Percentiles rank a stretch among this genome's conserved stretches.
phyloP scores from a whole-genome alignment of 192 early-diverging fungal species.

The Kickxella alabastrina region DNA sequence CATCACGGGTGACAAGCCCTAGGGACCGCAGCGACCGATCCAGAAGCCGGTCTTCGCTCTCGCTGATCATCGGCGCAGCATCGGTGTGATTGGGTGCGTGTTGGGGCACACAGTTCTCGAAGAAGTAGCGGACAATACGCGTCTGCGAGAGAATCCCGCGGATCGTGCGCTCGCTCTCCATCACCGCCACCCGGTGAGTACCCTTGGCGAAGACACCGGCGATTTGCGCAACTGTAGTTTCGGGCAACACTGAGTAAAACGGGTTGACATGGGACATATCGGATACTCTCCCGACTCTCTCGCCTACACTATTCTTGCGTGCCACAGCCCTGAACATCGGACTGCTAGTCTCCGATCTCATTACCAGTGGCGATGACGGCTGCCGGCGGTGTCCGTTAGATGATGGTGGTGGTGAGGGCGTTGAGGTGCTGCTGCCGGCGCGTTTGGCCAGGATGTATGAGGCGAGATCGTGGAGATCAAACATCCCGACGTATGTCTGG shows the following conservation, averaged over 20 bases:
- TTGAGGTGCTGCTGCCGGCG: too few species aligned
- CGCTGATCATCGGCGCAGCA: constrained; percentile 8
- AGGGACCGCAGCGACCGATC: constrained; percentile 51
- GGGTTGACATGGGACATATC: constrained; percentile 81
- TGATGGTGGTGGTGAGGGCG: too few species aligned
- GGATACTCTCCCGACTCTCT: constrained; percentile 15
- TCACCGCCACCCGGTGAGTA: constrained; percentile 76
- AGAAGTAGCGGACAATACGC: constrained; percentile 62
- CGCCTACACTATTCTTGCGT: not conserved
- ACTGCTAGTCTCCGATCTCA: constrained; percentile 7
- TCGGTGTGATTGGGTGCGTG: not conserved
- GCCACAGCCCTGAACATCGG: not conserved
- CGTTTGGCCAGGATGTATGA: constrained; percentile 62
- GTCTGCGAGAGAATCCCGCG: constrained; percentile 78
- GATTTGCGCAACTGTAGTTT: constrained; percentile 67
- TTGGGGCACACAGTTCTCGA: constrained; percentile 48
- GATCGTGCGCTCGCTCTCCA: constrained; percentile 58
- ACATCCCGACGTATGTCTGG: constrained; percentile 74
- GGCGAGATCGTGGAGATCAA: constrained; percentile 81
- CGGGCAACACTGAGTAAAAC: constrained; percentile 75
- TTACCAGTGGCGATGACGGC: constrained; percentile 35
- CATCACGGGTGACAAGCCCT: constrained; percentile 53
- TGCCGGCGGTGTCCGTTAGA: too few species aligned
- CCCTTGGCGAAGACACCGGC: constrained; percentile 70
- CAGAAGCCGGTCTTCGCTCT: constrained; percentile 15